phyloP scores from a whole-genome alignment of 192 early-diverging fungal species.

The Dissophora ornata region DNA sequence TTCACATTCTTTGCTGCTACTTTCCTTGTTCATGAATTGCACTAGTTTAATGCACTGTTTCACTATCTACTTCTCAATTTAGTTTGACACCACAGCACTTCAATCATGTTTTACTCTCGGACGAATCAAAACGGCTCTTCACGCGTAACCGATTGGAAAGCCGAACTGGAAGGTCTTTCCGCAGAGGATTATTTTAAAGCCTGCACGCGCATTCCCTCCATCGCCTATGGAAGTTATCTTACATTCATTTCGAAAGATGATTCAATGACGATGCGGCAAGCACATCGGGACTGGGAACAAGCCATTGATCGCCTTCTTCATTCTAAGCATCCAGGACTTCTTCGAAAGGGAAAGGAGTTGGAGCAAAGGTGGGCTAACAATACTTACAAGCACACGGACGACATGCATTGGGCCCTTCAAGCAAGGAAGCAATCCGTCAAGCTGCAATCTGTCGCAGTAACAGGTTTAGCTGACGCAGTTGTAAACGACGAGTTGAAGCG shows the following conservation, averaged over 20 bases:
- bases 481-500: slow-evolving; percentile 22
- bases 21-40: neutral
- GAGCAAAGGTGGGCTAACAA: slow-evolving; percentile 23
- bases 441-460: slow-evolving; percentile 20
- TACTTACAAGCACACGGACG: slow-evolving; percentile 13
- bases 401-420: slow-evolving; percentile 29
- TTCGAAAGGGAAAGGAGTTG: slow-evolving; percentile 21
- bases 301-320: slow-evolving; percentile 23
- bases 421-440: slow-evolving; percentile 19
- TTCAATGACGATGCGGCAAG: slow-evolving; percentile 8
- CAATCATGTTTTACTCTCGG: too few relatives aligned
- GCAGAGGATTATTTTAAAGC: slow-evolving; percentile 7
- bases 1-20: too few relatives aligned
- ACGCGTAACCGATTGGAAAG: slow-evolving; percentile 8
- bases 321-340: slow-evolving; percentile 14
- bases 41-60: neutral
- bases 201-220: neutral
- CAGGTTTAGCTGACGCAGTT: slow-evolving; percentile 17
- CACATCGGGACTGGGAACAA: slow-evolving; percentile 7
- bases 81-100: slow-evolving; percentile 1
- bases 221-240: slow-evolving; percentile 12
- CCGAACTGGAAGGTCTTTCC: slow-evolving; percentile 2
- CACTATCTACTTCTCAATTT: neutral
- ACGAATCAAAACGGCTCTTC: too few relatives aligned
- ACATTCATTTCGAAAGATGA: slow-evolving; percentile 15